Percentiles rank a stretch among this genome's conserved stretches.
Conservation (phyloP, 805 yeast genomes). For the Candida sphagnicola region DNA sequence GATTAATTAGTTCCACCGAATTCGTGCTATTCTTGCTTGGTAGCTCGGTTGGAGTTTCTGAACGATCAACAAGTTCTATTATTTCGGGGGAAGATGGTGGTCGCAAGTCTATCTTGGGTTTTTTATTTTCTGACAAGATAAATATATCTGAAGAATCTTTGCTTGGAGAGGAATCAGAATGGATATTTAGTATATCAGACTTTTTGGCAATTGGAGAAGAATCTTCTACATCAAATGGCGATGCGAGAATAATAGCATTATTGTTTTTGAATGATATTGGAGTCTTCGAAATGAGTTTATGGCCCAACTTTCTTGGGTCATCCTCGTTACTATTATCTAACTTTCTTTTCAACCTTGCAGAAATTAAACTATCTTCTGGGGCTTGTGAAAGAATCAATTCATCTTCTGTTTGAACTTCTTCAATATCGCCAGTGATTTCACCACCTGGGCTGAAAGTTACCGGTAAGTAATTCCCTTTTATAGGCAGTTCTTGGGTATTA, state of each 20-base stretch:
- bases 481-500: constrained; percentile 5
- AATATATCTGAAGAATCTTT: constrained; percentile 2
- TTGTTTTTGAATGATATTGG: background rate
- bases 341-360: constrained; percentile 1
- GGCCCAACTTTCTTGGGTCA: background rate
- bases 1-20: constrained; percentile 14
- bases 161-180: constrained; percentile 2
- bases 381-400: constrained; percentile 5
- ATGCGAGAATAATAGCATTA: constrained; percentile 4
- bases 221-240: constrained; percentile 17
- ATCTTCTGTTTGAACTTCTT: constrained; percentile 4
- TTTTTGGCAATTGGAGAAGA: constrained; percentile 19
- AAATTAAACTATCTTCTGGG: constrained; percentile 3
- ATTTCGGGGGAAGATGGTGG: constrained; percentile 4
- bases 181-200: constrained; percentile 9
- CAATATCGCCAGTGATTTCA: background rate
- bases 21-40: constrained; percentile 10
- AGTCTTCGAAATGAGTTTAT: background rate
- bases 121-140: constrained; percentile 1
- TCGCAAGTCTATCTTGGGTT: background rate
- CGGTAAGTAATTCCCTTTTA: background rate
- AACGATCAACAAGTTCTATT: background rate
- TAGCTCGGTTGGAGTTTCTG: background rate
- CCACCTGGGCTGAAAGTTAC: background rate
- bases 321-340: background rate